A percentile compares a stretch with the other conserved stretches of the same genome.
Evolutionary conservation across 768 basidiomycete genomes (phyloP).

Genomic region (Hericium coralloides): DNA sequence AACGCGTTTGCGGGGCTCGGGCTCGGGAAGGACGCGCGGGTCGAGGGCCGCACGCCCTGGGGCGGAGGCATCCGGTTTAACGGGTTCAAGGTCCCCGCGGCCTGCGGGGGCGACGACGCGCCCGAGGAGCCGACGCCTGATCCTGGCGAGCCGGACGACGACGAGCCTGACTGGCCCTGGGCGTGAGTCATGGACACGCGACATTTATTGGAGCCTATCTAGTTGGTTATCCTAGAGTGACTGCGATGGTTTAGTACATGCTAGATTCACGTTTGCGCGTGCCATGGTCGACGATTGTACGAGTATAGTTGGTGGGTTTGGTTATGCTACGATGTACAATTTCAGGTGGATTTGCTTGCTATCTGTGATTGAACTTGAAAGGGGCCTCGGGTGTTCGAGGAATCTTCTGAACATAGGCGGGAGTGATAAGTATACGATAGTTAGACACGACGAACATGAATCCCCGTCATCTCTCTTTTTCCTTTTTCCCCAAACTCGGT

Average conservation of each 20-base stretch:
- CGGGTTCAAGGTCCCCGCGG: constrained; percentile 29
- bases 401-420: no score
- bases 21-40: constrained; percentile 65
- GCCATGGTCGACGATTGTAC: background rate
- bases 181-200: background rate
- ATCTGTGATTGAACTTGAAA: background rate
- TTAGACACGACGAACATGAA: no score
- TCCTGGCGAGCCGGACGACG: constrained; percentile 27
- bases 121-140: constrained; percentile 20
- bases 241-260: no score
- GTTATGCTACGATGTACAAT: background rate
- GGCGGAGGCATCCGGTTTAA: constrained; percentile 81
- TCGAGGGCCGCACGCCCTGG: constrained; percentile 81
- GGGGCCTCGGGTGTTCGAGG: no score
- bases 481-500: no score
- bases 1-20: constrained; percentile 75
- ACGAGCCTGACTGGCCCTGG: constrained; percentile 18
- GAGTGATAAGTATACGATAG: no score
- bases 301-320: background rate
- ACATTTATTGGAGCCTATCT: no score
- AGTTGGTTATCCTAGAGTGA: no score
- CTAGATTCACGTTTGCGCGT: no score
- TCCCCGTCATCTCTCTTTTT: no score
- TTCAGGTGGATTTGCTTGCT: background rate
- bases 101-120: constrained; percentile 25